Base-by-base conservation (phyloP, 768 basidiomycete species). In the Suillus subaureus region DNA sequence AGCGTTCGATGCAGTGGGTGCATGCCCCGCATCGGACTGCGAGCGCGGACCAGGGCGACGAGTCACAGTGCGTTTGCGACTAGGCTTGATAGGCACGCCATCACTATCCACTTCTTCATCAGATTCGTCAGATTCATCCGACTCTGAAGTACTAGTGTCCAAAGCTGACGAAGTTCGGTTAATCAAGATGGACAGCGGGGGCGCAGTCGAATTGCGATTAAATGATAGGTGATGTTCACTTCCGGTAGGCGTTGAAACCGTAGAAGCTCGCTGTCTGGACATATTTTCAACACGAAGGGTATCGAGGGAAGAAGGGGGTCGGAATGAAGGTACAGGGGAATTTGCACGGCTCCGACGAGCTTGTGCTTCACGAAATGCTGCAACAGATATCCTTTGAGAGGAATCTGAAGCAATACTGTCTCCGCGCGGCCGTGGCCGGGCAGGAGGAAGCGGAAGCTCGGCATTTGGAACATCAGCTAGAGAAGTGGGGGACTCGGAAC, bases 351-450 rank as follows among this genome's bases (percentile, higher is more conserved):
- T 88, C 57, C 88, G 82, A 49, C 90, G 79, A 5, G 90, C 89
- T 64, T 91, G 89, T 23, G 85, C 90, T 79, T 93, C 91, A 62
- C 89, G 85, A 73, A 93, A 93, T 3, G 92, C 92, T 3, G 90
- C 92, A 39, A 93, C 88, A 9, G 90, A 90, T 31, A 93, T 93
- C 62, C 90, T 85, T 67, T 91, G 91, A 2, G 88, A 87, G 6
- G 86, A 80, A 47, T 91, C 89, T 4, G 89, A 89, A 21, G 84
- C 83, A 66, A 81, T 70, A 74, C 89, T 89, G 52, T 80, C 78
- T 26, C 82, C 85, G 69, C 91, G 84, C 18, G 87, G 84, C 2
- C 89, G 84, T 23, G 83, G 73, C 8, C 71, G 71, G 6, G 73
- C 79, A 13, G 80, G 77, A 5, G 85, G 81, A 1, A 79, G 75